These are phyloP conservation scores for Lotmaria passim DNA, from an alignment of 208 protist species.

Conservation along the genomic window DNA sequence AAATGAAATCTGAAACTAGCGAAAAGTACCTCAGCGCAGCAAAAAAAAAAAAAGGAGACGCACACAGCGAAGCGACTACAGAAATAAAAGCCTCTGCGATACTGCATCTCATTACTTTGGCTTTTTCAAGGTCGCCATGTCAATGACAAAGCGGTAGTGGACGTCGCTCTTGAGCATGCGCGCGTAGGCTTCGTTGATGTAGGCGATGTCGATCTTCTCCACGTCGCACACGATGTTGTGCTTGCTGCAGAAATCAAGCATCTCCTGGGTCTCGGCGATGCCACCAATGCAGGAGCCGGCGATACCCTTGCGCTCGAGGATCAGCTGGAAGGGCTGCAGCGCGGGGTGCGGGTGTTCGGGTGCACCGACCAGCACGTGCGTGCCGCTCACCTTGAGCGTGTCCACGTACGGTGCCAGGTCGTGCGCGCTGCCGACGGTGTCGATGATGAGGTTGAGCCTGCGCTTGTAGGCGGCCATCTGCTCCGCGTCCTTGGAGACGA, in stretches of 20 bases:
- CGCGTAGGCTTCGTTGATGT: conserved; percentile 78
- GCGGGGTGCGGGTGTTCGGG: conserved; percentile 24
- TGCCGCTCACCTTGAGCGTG: conserved; percentile 50
- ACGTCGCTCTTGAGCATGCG: conserved; percentile 72
- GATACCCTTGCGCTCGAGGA: conserved; percentile 32
- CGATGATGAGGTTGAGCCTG: conserved; percentile 71
- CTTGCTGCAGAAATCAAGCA: conserved; percentile 83
- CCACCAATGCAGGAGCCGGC: conserved; percentile 67
- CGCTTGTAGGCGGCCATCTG: conserved; percentile 51
- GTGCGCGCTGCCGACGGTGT: conserved; percentile 64
- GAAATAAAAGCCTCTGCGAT: no score
- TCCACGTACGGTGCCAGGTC: conserved; percentile 58
- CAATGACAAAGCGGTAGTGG: conserved; percentile 81
- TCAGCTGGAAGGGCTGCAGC: conserved; percentile 23
- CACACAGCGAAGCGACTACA: no score
- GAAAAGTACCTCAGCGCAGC: no score
- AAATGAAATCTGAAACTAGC: no score
- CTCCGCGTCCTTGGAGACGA: conserved; percentile 58
- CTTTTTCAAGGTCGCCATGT: conserved; percentile 56
- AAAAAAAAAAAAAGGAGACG: no score
- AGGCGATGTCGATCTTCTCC: conserved; percentile 62
- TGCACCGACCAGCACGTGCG: conserved; percentile 58
- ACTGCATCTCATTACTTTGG: no score
- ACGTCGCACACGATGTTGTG: conserved; percentile 71
- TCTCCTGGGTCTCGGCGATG: conserved; percentile 80